Conservation (phyloP, 257 asterid genomes). For the Scutellaria galericulata region DNA sequence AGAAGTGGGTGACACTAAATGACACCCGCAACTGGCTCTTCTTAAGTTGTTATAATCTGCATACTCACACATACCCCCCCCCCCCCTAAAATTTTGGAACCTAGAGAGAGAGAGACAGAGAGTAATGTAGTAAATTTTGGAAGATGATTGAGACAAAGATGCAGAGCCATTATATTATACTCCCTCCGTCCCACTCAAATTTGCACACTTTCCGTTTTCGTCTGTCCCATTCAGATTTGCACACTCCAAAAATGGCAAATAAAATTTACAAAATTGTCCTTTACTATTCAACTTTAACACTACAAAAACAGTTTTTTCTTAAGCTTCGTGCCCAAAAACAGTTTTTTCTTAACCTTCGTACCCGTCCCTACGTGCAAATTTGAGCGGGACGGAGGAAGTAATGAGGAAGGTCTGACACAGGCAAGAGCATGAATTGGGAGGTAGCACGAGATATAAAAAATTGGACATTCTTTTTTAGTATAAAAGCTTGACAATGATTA, state of each 20-base stretch:
- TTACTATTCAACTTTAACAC: no score
- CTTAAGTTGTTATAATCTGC: constrained; percentile 28
- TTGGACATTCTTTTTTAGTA: neutral
- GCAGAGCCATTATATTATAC: neutral
- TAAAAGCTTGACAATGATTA: constrained; percentile 20
- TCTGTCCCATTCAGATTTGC: no score
- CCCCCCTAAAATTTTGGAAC: no score
- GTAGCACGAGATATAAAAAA: neutral
- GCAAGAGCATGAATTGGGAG: constrained; percentile 31
- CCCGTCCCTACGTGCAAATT: no score
- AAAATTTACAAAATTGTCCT: no score
- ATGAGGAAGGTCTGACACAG: constrained; percentile 12
- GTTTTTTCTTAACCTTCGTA: no score
- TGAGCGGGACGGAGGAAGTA: no score
- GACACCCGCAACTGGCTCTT: constrained; percentile 45
- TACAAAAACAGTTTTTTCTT: no score
- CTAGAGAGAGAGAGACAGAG: neutral
- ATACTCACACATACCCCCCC: neutral
- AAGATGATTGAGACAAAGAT: constrained; percentile 25
- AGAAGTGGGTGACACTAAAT: constrained; percentile 37
- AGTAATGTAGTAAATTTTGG: constrained; percentile 7
- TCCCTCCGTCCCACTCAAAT: no score
- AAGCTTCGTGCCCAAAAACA: no score
- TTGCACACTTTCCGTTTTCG: no score
- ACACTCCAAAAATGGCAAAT: no score